Evolutionary conservation across 2,329 filamentous ascomycete genomes (phyloP).

Genomic region (Aureobasidium pullulans): DNA sequence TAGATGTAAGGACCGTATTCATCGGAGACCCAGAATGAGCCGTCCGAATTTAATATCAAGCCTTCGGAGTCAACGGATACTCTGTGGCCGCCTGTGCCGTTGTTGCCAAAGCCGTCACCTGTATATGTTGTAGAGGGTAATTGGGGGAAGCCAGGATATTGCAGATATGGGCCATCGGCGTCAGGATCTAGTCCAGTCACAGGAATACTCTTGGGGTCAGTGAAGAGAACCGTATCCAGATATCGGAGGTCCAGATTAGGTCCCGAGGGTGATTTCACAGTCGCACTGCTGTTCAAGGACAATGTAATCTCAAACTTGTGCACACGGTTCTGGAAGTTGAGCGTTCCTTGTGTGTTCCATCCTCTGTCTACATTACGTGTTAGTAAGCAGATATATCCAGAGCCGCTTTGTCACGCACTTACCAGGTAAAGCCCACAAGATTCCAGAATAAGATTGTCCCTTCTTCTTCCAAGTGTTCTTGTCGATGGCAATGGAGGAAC

Average conservation of each 20-base stretch:
- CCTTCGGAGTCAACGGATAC: slow-evolving; percentile 61
- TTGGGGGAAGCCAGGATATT: slow-evolving; percentile 52
- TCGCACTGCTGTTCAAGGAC: slow-evolving; percentile 46
- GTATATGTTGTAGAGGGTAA: slow-evolving; percentile 57
- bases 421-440: slow-evolving; percentile 53
- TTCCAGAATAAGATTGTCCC: slow-evolving; percentile 50
- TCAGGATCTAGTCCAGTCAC: slow-evolving; percentile 59
- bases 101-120: slow-evolving; percentile 60
- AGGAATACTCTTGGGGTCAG: slow-evolving; percentile 54
- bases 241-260: slow-evolving; percentile 59
- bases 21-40: slow-evolving; percentile 61
- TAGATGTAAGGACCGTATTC: slow-evolving; percentile 67
- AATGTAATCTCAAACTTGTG: slow-evolving; percentile 60
- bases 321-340: slow-evolving; percentile 60
- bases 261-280: slow-evolving; percentile 43
- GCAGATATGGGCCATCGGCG: slow-evolving; percentile 41
- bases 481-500: slow-evolving; percentile 59
- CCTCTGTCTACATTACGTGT: slow-evolving; percentile 47
- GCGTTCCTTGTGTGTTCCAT: slow-evolving; percentile 66
- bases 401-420: slow-evolving; percentile 13
- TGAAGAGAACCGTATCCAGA: slow-evolving; percentile 57
- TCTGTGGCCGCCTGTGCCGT: slow-evolving; percentile 51
- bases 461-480: slow-evolving; percentile 51
- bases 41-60: slow-evolving; percentile 52
- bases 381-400: background rate